Evolutionary conservation across 345 rosid species (phyloP).

Genomic region (Eucalyptus cloeziana): DNA sequence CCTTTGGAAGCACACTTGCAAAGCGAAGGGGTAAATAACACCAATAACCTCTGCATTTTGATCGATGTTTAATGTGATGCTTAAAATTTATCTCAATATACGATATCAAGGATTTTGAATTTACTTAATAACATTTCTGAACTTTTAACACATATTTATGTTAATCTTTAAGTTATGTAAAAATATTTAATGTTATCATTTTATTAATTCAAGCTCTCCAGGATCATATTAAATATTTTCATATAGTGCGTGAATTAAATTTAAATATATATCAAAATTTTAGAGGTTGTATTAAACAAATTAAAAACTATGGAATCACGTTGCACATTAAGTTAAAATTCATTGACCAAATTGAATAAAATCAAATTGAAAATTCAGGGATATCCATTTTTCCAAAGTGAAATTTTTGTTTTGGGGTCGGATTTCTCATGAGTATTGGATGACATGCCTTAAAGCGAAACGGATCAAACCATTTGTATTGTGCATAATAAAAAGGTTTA

Average conservation of each 20-base stretch:
- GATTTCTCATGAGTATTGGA: background rate
- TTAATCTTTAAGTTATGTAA: accelerated
- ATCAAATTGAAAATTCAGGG: too few species aligned
- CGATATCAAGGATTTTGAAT: too few species aligned
- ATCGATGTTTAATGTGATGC: too few species aligned
- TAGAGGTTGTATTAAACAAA: accelerated
- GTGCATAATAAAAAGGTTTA: background rate
- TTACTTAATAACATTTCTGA: accelerated
- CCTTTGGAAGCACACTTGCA: background rate
- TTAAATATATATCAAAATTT: too few species aligned
- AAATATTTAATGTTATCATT: too few species aligned
- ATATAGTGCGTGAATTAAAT: too few species aligned
- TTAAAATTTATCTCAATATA: too few species aligned
- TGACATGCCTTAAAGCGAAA: background rate
- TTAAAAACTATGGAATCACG: accelerated
- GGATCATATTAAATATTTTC: accelerated
- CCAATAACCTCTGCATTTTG: too few species aligned
- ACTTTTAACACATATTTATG: accelerated
- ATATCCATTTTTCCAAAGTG: background rate
- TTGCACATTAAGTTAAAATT: accelerated
- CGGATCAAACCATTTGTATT: background rate
- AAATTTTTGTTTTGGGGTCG: accelerated
- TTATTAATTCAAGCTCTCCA: too few species aligned
- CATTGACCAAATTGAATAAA: too few species aligned
- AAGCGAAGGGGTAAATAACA: too few species aligned